phyloP scores from a whole-genome alignment of 2,329 filamentous ascomycete species.

The Leptographium galeiforme region DNA sequence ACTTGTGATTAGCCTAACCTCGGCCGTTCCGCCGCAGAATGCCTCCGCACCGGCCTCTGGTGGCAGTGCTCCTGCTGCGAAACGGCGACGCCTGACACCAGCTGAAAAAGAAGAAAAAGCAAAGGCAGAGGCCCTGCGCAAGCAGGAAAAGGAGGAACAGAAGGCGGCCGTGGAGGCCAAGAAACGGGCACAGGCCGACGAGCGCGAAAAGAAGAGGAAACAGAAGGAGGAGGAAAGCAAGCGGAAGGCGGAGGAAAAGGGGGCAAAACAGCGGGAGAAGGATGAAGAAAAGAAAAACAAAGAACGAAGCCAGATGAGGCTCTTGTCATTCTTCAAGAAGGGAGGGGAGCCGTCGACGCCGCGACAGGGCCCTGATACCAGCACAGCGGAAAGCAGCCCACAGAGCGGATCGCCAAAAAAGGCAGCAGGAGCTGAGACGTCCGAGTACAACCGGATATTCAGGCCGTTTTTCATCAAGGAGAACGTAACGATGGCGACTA shows the following conservation, averaged over 20 bases:
- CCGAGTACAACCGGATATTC: constrained; percentile 58
- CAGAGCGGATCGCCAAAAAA: constrained; percentile 17
- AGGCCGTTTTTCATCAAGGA: constrained; percentile 69
- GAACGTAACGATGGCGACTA: constrained; percentile 56
- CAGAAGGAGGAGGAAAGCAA: constrained; percentile 24
- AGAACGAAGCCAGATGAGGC: constrained; percentile 31
- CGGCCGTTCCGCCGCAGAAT: background rate
- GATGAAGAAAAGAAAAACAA: constrained; percentile 40
- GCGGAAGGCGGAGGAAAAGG: constrained; percentile 23
- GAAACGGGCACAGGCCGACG: constrained; percentile 17
- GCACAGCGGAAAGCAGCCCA: constrained; percentile 1
- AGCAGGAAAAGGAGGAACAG: constrained; percentile 21
- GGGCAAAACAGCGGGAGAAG: constrained; percentile 34
- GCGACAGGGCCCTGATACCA: constrained; percentile 18
- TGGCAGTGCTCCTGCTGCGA: constrained; percentile 19
- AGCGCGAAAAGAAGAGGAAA: constrained; percentile 20
- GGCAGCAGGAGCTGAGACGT: constrained; percentile 15
- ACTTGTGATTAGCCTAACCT: constrained; percentile 9
- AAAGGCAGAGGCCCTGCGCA: constrained; percentile 23
- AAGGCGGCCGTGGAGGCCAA: constrained; percentile 24
- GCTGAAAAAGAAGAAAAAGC: constrained; percentile 25
- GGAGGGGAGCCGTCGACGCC: constrained; percentile 18
- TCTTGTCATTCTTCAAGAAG: constrained; percentile 32
- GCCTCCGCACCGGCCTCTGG: background rate
- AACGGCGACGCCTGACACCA: constrained; percentile 32